Evolutionary conservation across 2,329 filamentous ascomycete species (phyloP), one percentile per base, ranked within the genome.

Genomic region (Trichoderma sp.): DNA sequence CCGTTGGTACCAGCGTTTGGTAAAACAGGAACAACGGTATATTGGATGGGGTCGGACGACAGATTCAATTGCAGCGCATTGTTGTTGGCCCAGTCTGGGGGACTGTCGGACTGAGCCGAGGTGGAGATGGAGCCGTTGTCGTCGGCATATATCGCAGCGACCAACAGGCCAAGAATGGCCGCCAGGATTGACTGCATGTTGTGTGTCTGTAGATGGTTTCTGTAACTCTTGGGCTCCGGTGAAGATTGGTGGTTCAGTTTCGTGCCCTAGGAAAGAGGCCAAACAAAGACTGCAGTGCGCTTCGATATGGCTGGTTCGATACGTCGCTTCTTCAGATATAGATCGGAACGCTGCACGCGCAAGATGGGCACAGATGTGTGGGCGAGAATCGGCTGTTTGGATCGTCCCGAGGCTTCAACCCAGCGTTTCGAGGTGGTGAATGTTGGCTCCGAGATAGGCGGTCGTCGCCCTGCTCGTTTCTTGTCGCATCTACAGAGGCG

Each of bases 11-110:
- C 88, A 50, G 86, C 77, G 9, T 79, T 81, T 53, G 78, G 72
- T 0, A 87, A 89, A 75, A 88, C 81, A 14, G 88, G 88, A 50
- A 88, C 84, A 21, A 89, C 83, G 24, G 83, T 83, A 77, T 85
- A 88, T 18, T 85, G 79, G 50, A 83, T 69, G 2, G 81, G 75
- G 53, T 72, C 75, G 6, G 79, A 53, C 27, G 82, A 81, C 6
- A 88, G 77, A 56, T 81, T 80, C 65, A 89, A 81, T 59, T 85
- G 82, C 83, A 89, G 85, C 65, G 83, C 81, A 50, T 83, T 85
- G 24, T 82, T 79, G 3, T 80, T 72, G 71, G 85, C 83, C 85
- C 85, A 87, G 35, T 80, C 78, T 4, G 86, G 85, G 0, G 65
- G 69, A 6, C 85, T 79, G 3, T 84, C 80, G 45, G 78, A 77